Evolutionary conservation across 2,329 filamentous ascomycete species (phyloP), one percentile per base, ranked within the genome.

Genomic region (Colletotrichum falcatum): DNA sequence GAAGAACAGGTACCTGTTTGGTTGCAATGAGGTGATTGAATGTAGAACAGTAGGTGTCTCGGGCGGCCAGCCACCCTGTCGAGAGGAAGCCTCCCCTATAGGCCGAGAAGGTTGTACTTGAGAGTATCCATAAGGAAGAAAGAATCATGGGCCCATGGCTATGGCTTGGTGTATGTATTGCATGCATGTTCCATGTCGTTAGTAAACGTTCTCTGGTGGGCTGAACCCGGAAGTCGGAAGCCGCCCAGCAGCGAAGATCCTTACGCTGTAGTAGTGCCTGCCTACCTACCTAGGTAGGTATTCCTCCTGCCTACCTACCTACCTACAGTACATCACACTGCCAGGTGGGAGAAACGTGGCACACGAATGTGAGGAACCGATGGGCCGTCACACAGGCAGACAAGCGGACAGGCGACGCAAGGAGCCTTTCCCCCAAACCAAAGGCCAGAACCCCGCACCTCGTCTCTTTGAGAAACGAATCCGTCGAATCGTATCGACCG

Each of bases 281-380:
- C n/a, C n/a, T n/a, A n/a, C n/a, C n/a, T n/a, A n/a, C n/a, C n/a
- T n/a, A n/a, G n/a, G n/a, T n/a, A n/a, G n/a, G n/a, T n/a, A n/a
- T n/a, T n/a, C n/a, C n/a, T n/a, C n/a, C n/a, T n/a, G n/a, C n/a
- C n/a, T n/a, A n/a, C n/a, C n/a, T n/a, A n/a, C n/a, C n/a, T n/a
- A n/a, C n/a, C n/a, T n/a, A n/a, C n/a, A n/a, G n/a, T n/a, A n/a
- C n/a, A n/a, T n/a, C n/a, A 71, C 59, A 60, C 37, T 69, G 59
- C 46, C 68, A 71, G 68, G 68, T 69, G 65, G 68, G 46, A 69
- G 68, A 71, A 71, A 71, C 68, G 68, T 71, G 68, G 68, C 68
- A 71, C 68, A 69, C 58, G 18, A 69, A 71, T 49, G 44, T 55
- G 64, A 63, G 68, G 68, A 68, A 71, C 68, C 60, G 68, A 69